A percentile compares a stretch with the other conserved stretches of the same genome.
These are phyloP conservation scores for Phytopythium cucurbitacearum DNA, from an alignment of 352 stramenopile genomes.

Conservation along the genomic window DNA sequence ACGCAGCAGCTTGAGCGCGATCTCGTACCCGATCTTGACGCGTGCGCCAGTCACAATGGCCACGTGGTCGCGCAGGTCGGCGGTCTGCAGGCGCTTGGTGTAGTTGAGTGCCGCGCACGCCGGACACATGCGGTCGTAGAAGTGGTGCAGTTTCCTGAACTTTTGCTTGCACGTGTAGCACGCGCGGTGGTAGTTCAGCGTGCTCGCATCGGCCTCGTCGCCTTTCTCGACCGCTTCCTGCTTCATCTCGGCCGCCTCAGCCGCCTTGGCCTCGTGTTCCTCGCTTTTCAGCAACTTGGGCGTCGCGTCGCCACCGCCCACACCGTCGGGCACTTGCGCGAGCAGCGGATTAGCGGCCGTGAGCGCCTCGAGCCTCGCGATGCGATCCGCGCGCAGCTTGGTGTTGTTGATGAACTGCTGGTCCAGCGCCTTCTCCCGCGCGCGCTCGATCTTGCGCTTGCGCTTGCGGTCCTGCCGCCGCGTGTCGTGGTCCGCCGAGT, in stretches of 20 bases:
- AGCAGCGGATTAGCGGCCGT: conserved; percentile 55
- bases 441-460: conserved; percentile 62
- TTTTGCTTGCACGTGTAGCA: conserved; percentile 95
- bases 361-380: conserved; percentile 49
- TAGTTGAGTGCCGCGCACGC: conserved; percentile 92
- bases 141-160: conserved; percentile 92
- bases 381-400: conserved; percentile 56
- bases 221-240: neutral
- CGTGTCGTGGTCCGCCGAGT: conserved; percentile 34
- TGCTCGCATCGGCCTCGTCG: conserved; percentile 9
- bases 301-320: conserved; percentile 12
- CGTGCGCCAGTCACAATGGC: conserved; percentile 91
- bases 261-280: neutral
- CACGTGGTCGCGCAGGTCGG: conserved; percentile 71
- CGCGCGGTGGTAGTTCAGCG: conserved; percentile 86
- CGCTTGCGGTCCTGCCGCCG: conserved; percentile 61
- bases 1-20: conserved; percentile 90
- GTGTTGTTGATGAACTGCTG: conserved; percentile 82
- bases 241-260: conserved; percentile 3
- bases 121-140: conserved; percentile 94
- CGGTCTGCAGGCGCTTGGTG: conserved; percentile 88
- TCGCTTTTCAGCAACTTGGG: conserved; percentile 8
- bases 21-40: conserved; percentile 96
- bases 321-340: conserved; percentile 60
- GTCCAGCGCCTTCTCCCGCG: conserved; percentile 61